Conservation (phyloP, 2,329 filamentous ascomycete genomes). For the Gnomoniopsis sp. region DNA sequence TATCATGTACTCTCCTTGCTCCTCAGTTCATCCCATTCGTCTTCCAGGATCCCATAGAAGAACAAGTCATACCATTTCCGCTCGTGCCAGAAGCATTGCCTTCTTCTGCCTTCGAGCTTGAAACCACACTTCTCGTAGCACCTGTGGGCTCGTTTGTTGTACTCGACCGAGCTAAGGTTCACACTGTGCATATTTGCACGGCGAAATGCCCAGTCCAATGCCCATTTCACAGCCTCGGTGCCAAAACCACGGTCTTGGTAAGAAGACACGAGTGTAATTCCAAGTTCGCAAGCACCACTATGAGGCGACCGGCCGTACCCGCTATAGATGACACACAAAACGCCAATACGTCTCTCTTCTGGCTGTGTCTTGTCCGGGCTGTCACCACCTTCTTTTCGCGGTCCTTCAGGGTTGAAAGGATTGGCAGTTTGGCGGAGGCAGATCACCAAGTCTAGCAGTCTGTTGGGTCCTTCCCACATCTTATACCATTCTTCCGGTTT, state of each 20-base stretch:
- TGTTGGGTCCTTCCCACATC: background rate
- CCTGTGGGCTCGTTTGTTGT: constrained; percentile 32
- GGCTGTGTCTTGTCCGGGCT: background rate
- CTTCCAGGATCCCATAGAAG: constrained; percentile 24
- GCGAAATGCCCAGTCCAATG: constrained; percentile 35
- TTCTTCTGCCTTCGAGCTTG: constrained; percentile 28
- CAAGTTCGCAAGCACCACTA: constrained; percentile 23
- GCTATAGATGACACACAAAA: constrained; percentile 2
- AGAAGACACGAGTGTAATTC: constrained; percentile 23
- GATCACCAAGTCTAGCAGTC: constrained; percentile 21
- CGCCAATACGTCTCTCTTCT: constrained; percentile 17
- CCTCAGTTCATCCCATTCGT: constrained; percentile 26
- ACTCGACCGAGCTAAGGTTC: constrained; percentile 32
- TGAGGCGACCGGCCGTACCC: background rate
- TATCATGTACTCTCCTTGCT: background rate
- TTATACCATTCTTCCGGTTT: constrained; percentile 16
- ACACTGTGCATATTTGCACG: constrained; percentile 35
- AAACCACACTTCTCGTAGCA: constrained; percentile 39
- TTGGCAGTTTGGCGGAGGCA: constrained; percentile 18
- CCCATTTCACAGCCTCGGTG: constrained; percentile 36
- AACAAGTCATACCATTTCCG: constrained; percentile 25
- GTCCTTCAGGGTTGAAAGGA: background rate
- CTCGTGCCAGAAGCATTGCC: constrained; percentile 30
- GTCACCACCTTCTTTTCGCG: background rate
- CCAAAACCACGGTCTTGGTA: constrained; percentile 38